Conservation (phyloP, 108 stramenopile genomes). For the Aurantiochytrium sp. region DNA sequence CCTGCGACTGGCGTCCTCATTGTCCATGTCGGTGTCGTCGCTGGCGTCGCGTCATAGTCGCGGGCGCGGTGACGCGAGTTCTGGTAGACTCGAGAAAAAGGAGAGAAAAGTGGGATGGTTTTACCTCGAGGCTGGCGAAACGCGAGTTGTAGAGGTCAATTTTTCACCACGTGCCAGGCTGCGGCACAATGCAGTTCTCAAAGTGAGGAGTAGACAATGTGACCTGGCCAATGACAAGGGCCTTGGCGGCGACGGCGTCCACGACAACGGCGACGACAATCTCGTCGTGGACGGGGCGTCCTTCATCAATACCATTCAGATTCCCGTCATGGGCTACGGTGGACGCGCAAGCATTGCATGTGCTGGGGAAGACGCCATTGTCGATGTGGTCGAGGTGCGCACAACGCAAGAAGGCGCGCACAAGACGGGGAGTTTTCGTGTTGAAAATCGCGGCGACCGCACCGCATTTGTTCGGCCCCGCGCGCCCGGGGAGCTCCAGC, state of each 20-base stretch:
- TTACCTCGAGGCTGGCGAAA: background rate
- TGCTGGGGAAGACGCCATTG: background rate
- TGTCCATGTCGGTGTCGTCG: too few species aligned
- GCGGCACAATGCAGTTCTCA: background rate
- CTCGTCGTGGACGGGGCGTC: background rate
- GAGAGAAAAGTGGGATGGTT: background rate
- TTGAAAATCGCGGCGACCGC: background rate
- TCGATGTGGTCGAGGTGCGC: background rate
- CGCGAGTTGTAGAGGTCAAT: background rate
- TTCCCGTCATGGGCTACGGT: background rate
- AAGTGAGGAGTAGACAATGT: background rate
- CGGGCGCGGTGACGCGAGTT: too few species aligned
- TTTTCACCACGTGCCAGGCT: background rate
- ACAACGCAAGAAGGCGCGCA: background rate
- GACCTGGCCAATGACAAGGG: too few species aligned
- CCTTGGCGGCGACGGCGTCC: too few species aligned
- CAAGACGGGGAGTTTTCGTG: background rate
- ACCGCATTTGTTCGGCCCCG: background rate
- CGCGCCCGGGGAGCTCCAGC: background rate
- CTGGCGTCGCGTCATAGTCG: too few species aligned
- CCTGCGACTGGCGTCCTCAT: too few species aligned
- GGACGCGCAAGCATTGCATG: background rate
- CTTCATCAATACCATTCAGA: background rate
- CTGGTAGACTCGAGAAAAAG: too few species aligned
- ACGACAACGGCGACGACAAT: too few species aligned